A percentile compares a stretch with the other conserved stretches of the same genome.
phyloP scores from a whole-genome alignment of 106 monocot species.

The Xerophyta viscosa region DNA sequence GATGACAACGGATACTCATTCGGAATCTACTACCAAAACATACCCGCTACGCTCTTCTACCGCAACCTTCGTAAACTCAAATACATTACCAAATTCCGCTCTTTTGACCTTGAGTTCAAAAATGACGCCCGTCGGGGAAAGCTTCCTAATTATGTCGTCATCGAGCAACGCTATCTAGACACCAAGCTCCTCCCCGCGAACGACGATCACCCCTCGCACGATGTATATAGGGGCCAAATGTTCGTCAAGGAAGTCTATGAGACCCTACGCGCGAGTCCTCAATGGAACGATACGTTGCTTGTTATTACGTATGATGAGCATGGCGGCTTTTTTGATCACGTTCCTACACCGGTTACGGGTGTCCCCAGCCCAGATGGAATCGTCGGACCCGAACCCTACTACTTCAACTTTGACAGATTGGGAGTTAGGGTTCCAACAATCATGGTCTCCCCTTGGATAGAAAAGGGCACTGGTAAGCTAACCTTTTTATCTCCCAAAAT shows the following conservation, averaged over 20 bases:
- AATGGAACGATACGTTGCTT: slow-evolving; percentile 56
- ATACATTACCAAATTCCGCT: slow-evolving; percentile 25
- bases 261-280: slow-evolving; percentile 42
- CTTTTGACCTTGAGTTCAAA: slow-evolving; percentile 25
- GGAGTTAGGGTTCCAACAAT: slow-evolving; percentile 63
- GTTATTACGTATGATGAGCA: slow-evolving; percentile 65
- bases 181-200: slow-evolving; percentile 22
- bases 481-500: background rate
- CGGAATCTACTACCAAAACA: slow-evolving; percentile 67
- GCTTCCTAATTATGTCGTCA: slow-evolving; percentile 35
- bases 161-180: slow-evolving; percentile 45
- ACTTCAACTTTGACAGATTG: slow-evolving; percentile 45
- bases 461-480: slow-evolving; percentile 37
- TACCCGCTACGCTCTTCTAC: slow-evolving; percentile 71
- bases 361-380: slow-evolving; percentile 62
- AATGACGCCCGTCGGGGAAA: slow-evolving; percentile 26
- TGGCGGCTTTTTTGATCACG: slow-evolving; percentile 68
- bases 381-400: slow-evolving; percentile 19
- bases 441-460: slow-evolving; percentile 65
- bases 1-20: slow-evolving; percentile 56
- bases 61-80: slow-evolving; percentile 78
- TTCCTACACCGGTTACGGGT: slow-evolving; percentile 34
- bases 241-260: slow-evolving; percentile 45
- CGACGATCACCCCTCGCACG: slow-evolving; percentile 58
- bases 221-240: slow-evolving; percentile 10